Conservation (phyloP, 2,329 filamentous ascomycete species). For the Penicillium frequentans region DNA sequence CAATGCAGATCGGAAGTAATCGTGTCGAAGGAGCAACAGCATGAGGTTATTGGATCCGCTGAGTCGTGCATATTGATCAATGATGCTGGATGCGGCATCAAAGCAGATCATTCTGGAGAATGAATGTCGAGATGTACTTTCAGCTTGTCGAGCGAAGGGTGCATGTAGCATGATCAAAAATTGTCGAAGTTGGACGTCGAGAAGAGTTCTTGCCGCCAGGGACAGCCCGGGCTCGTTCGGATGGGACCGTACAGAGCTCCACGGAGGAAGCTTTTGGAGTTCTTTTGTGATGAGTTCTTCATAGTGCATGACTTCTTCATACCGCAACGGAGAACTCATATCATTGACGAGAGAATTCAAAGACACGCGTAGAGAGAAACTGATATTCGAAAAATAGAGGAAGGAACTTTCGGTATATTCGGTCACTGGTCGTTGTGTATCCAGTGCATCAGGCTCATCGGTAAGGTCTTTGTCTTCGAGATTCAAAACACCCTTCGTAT, state of each 20-base stretch:
- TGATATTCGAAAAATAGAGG: slow-evolving; percentile 23
- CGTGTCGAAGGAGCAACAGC: slow-evolving; percentile 18
- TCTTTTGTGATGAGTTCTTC: slow-evolving; percentile 26
- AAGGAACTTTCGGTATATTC: slow-evolving; percentile 29
- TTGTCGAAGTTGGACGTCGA: slow-evolving; percentile 29
- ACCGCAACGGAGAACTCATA: slow-evolving; percentile 19
- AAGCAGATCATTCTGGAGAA: slow-evolving; percentile 27
- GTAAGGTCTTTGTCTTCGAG: slow-evolving; percentile 27
- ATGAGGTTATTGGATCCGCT: slow-evolving; percentile 4
- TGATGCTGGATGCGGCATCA: slow-evolving; percentile 15
- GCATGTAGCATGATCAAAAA: slow-evolving; percentile 31
- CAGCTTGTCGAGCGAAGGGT: slow-evolving; percentile 25
- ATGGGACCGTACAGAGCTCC: slow-evolving; percentile 2
- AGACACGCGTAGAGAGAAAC: slow-evolving; percentile 26
- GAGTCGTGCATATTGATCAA: slow-evolving; percentile 16
- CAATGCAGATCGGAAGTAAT: slow-evolving; percentile 23
- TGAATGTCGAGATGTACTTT: slow-evolving; percentile 22
- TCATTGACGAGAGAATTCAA: slow-evolving; percentile 31
- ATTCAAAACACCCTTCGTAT: slow-evolving; percentile 19
- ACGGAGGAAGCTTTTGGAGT: slow-evolving; percentile 26
- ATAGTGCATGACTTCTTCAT: slow-evolving; percentile 25
- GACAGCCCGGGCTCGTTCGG: slow-evolving; percentile 3
- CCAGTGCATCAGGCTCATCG: neutral
- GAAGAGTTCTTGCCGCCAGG: slow-evolving; percentile 14
- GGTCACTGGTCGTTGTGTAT: neutral